phyloP scores from a whole-genome alignment of 768 basidiomycete genomes.

The Podaxis sp. region DNA sequence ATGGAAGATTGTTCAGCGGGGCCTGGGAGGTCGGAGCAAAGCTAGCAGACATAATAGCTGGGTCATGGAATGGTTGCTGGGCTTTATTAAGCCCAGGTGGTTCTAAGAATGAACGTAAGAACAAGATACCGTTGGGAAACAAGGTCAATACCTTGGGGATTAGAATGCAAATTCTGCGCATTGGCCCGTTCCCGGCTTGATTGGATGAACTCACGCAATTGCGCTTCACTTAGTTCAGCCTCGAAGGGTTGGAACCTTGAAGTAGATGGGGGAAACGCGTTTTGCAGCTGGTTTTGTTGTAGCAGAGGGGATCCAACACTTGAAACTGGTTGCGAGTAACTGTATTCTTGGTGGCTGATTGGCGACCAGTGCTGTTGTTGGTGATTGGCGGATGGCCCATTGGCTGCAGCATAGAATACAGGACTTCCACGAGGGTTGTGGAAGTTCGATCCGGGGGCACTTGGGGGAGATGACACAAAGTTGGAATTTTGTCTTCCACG shows the following conservation, averaged over 20 bases:
- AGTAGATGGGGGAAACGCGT: conserved; percentile 35
- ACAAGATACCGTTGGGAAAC: background rate
- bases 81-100: conserved; percentile 19
- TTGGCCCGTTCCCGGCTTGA: conserved; percentile 59
- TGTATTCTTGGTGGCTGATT: conserved; percentile 40
- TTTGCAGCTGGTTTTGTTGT: conserved; percentile 45
- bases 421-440: conserved; percentile 46
- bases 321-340: conserved; percentile 37
- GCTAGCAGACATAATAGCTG: conserved; percentile 79
- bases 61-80: conserved; percentile 62
- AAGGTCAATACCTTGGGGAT: background rate
- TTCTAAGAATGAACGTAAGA: conserved; percentile 15
- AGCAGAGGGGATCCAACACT: conserved; percentile 43
- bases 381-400: background rate
- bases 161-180: conserved; percentile 19
- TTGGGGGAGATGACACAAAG: conserved; percentile 60
- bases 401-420: conserved; percentile 30
- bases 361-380: conserved; percentile 39
- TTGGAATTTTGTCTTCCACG: conserved; percentile 64
- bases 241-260: conserved; percentile 58
- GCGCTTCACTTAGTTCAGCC: conserved; percentile 65
- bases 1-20: conserved; percentile 32
- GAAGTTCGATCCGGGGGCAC: conserved; percentile 48
- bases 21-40: conserved; percentile 45
- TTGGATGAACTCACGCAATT: conserved; percentile 75